phyloP scores from a whole-genome alignment of 306 rosid genomes.

The Carpinus viminea region DNA sequence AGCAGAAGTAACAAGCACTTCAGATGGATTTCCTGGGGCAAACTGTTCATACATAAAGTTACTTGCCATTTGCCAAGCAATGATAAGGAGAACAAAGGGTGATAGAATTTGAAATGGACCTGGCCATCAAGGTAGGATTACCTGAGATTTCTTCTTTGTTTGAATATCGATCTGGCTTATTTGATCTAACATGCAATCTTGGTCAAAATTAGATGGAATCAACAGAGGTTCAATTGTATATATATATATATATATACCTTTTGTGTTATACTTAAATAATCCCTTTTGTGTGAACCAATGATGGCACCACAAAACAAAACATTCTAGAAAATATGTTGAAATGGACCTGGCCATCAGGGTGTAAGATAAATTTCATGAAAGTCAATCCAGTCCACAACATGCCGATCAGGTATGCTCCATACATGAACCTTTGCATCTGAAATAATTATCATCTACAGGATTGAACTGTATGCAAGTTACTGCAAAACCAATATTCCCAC shows the following conservation, averaged over 20 bases:
- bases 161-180: too few species aligned
- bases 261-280: too few species aligned
- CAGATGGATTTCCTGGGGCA: slow-evolving; percentile 55
- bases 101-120: not conserved
- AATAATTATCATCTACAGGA: slow-evolving; percentile 70
- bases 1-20: slow-evolving; percentile 76
- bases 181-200: too few species aligned
- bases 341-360: slow-evolving; percentile 76
- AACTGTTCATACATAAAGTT: slow-evolving; percentile 42
- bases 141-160: too few species aligned
- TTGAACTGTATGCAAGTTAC: slow-evolving; percentile 90
- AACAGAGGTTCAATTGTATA: too few species aligned
- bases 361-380: slow-evolving; percentile 68
- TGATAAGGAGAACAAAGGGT: not conserved
- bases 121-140: too few species aligned
- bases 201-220: too few species aligned
- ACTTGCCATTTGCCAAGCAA: not conserved
- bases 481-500: slow-evolving; percentile 31
- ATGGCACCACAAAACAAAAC: too few species aligned
- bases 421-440: slow-evolving; percentile 84
- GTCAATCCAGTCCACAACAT: slow-evolving; percentile 85
- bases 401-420: slow-evolving; percentile 74
- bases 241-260: too few species aligned
- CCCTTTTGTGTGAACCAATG: too few species aligned
- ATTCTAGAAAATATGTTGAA: too few species aligned